Base-by-base conservation (phyloP, 345 rosid species). In the Rhodamnia argentea region DNA sequence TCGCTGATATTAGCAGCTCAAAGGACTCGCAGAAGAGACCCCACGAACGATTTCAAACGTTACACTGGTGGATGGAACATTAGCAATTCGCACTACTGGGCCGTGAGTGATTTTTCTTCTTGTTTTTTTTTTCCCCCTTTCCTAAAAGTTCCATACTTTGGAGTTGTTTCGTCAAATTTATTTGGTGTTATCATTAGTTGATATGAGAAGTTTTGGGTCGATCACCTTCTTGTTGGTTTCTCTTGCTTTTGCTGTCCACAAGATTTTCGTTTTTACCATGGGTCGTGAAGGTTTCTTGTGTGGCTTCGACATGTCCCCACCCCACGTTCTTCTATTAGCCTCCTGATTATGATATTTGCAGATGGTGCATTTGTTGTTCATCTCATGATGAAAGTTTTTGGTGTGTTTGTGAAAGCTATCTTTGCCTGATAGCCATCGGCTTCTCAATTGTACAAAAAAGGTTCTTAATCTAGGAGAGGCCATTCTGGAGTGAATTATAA, bases 31-130 rank as follows among this genome's bases (percentile, higher is more conserved):
- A 90, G 99, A 85, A 92, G 83, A 89, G 97, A 97, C 85, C 98
- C 98, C 86, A 58, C 87, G 42, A 85, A 94, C 54, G 10, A 90
- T 87, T 93, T 93, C 56, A 89, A 94, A 18, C 85, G 82, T 75
- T 95, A 97, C 87, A 88, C 90, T 55, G 96, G 98, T 85, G 99
- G 99, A 78, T 97, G 95, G 95, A 96, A 97, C 88, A 96, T 97
- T 88, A 96, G 97, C 93, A 92, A 89, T 83, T 2, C 83, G 11
- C 93, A 96, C 88, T 97, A 97, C 87, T 95, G 94, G 98, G 93
- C 96, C 90, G 99, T 97, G 91, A 92, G 99, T 94, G 82, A 27
- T 52, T 50, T 59, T 32, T 22, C 62, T 82, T 6, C 59, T 51
- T 51, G 24, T n/a, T 37, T 40, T 59, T 58, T 42, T 2, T 10